Conservation (phyloP, 805 yeast species). For the Ogataea angusta region DNA sequence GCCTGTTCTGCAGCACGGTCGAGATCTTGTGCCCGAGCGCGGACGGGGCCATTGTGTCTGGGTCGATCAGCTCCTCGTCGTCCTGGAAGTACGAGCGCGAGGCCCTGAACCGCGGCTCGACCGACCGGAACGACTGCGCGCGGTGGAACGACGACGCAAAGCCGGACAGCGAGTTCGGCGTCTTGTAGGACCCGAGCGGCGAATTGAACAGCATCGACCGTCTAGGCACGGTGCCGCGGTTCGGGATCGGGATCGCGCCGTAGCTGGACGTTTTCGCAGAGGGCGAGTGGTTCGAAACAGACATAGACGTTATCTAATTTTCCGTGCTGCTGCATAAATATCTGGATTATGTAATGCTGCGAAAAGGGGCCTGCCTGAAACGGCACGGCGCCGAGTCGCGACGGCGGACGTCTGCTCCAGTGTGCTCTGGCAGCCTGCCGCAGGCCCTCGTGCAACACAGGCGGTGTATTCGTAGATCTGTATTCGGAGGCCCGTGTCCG, state of each 20-base stretch:
- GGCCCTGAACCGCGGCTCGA: slow-evolving; percentile 54
- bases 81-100: slow-evolving; percentile 62
- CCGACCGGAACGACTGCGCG: slow-evolving; percentile 65
- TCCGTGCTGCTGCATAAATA: too few species aligned
- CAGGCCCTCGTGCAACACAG: too few species aligned
- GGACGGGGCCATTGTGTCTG: slow-evolving; percentile 64
- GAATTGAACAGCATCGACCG: slow-evolving; percentile 35
- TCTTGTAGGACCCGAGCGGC: slow-evolving; percentile 54
- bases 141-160: slow-evolving; percentile 78
- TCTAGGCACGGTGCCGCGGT: slow-evolving; percentile 16
- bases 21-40: slow-evolving; percentile 62
- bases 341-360: too few species aligned
- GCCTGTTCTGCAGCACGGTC: slow-evolving; percentile 37
- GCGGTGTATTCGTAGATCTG: too few species aligned
- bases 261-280: slow-evolving; percentile 7
- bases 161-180: slow-evolving; percentile 66
- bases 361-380: too few species aligned
- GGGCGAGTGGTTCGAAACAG: slow-evolving; percentile 10
- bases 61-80: slow-evolving; percentile 66
- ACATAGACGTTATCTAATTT: background rate
- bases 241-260: slow-evolving; percentile 27
- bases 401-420: too few species aligned
- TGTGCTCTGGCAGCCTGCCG: too few species aligned
- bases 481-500: too few species aligned
- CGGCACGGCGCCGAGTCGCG: too few species aligned